Evolutionary conservation across 2,329 filamentous ascomycete genomes (phyloP).

Genomic region (Fusarium lateritium): DNA sequence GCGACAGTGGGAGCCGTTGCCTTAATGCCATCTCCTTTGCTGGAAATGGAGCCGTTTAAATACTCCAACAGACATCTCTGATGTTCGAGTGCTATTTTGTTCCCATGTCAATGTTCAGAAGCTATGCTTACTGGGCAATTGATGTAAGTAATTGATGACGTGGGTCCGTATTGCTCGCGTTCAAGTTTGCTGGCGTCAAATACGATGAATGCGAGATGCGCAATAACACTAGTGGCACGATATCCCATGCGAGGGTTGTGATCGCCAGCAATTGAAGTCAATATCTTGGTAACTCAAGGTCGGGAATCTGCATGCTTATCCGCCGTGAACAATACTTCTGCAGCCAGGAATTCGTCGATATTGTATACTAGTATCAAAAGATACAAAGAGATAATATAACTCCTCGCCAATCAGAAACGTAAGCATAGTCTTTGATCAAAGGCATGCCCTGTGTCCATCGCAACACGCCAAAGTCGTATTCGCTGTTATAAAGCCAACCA

Average conservation of each 20-base stretch:
- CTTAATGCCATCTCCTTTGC: background rate
- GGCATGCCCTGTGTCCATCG: background rate
- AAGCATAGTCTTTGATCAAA: no score
- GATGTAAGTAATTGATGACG: slow-evolving; percentile 2
- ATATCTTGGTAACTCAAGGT: background rate
- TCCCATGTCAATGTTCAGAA: background rate
- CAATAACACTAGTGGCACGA: background rate
- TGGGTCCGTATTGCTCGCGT: slow-evolving; percentile 18
- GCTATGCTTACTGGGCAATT: slow-evolving; percentile 3
- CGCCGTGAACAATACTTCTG: no score
- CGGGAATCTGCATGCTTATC: background rate
- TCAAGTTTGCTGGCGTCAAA: background rate
- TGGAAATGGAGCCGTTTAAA: background rate
- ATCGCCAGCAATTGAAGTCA: background rate
- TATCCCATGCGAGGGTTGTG: background rate
- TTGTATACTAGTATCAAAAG: no score
- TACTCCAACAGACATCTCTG: background rate
- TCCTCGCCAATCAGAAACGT: no score
- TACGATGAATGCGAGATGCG: slow-evolving; percentile 18
- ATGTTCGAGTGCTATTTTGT: background rate
- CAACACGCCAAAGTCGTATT: slow-evolving; percentile 14
- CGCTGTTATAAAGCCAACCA: slow-evolving; percentile 35
- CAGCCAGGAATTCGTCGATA: no score
- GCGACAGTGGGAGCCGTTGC: background rate
- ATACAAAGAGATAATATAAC: no score